Evolutionary conservation across 2,329 filamentous ascomycete species (phyloP), one percentile per base, ranked within the genome.

Genomic region (Tolypocladium cylindrosporum): DNA sequence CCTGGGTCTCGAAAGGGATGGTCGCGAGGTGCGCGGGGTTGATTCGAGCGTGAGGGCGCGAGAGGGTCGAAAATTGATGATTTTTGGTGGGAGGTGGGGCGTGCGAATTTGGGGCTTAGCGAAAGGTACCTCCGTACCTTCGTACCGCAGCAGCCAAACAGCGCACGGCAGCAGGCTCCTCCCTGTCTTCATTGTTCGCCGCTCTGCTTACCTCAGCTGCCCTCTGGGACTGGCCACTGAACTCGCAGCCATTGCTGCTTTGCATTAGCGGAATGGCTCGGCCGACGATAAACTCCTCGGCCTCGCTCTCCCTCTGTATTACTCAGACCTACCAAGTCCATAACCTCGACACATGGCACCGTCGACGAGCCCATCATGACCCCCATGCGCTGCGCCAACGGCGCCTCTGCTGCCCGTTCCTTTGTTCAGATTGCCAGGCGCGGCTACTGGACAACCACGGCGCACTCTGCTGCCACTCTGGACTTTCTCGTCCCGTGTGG

Each of bases 61-160:
- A 58, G 65, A 72, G 61, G 64, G 62, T 65, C 65, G 57, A 69
- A 74, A 74, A 73, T 74, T 74, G 66, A 66, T 67, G 71, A 73
- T 72, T 72, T 73, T 74, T 72, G 71, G 71, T 75, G 73, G 71
- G 73, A 71, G 69, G 70, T 70, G 71, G 72, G 71, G 72, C 69
- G 62, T 65, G 63, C 64, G 65, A 63, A 37, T 62, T 71, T 69
- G 69, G 71, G 71, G 70, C 69, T 73, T 72, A 73, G 69, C 69
- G 69, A 73, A 59, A 21, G 50, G 55, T 58, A 34, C 39, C 24
- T 36, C 43, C 54, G 48, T 51, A 56, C 55, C 45, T 51, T 19
- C 19, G 27, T 16, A 16, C 24, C 24, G 3, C 42, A 13, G 9
- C 42, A 9, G 45, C 45, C 48, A 14, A 34, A 19, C 31, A 31